Conservation (phyloP, 805 yeast genomes). For the Zygotorulaspora danielsina region DNA sequence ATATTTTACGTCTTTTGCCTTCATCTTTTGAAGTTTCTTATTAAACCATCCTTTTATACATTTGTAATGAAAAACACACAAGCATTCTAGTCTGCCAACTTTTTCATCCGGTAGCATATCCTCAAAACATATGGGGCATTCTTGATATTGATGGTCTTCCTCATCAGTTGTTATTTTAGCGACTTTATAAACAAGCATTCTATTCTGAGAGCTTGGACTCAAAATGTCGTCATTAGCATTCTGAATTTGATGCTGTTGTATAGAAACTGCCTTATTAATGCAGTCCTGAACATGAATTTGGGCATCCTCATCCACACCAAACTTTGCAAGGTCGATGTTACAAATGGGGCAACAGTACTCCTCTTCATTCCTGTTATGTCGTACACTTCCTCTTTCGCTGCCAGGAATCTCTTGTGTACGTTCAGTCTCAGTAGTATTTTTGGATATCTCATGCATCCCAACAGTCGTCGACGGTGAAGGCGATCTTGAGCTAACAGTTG, state of each 20-base stretch:
- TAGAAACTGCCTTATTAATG: slow-evolving; percentile 51
- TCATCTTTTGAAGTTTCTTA: slow-evolving; percentile 55
- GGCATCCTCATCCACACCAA: slow-evolving; percentile 31
- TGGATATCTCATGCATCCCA: slow-evolving; percentile 33
- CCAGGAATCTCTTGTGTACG: slow-evolving; percentile 8
- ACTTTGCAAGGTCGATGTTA: slow-evolving; percentile 20
- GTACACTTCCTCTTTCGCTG: slow-evolving; percentile 13
- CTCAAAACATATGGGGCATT: slow-evolving; percentile 93
- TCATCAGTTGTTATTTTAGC: slow-evolving; percentile 27
- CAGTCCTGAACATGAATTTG: slow-evolving; percentile 73
- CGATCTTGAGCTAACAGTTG: neutral
- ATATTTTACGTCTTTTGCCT: slow-evolving; percentile 15
- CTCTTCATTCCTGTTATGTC: slow-evolving; percentile 13
- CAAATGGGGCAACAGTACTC: slow-evolving; percentile 42
- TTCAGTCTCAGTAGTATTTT: slow-evolving; percentile 19
- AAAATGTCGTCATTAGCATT: slow-evolving; percentile 47
- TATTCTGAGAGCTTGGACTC: slow-evolving; percentile 41
- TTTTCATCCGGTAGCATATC: slow-evolving; percentile 80
- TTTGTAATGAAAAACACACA: slow-evolving; percentile 87
- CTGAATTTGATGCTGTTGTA: slow-evolving; percentile 48
- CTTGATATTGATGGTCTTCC: slow-evolving; percentile 45
- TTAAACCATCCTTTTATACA: slow-evolving; percentile 92
- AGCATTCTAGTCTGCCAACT: slow-evolving; percentile 88
- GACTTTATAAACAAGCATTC: slow-evolving; percentile 76
- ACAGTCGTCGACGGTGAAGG: slow-evolving; percentile 13